These are phyloP conservation scores for Talinum fruticosum DNA, from an alignment of 148 eudicot genomes.

Conservation along the genomic window DNA sequence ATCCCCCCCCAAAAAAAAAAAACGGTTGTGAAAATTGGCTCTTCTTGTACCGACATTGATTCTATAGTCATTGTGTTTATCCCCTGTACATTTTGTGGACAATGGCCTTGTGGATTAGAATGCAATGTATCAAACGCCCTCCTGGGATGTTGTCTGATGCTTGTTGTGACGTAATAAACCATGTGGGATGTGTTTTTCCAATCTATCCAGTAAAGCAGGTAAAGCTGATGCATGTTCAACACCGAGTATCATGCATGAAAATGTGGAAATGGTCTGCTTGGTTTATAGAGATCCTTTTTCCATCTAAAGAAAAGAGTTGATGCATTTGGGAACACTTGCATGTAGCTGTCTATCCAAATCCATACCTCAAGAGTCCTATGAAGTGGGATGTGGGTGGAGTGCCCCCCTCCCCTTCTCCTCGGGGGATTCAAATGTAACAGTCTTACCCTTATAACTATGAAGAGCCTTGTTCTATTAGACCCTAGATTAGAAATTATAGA, in stretches of 20 bases:
- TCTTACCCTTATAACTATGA: too few relatives aligned
- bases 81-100: background rate
- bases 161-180: background rate
- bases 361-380: too few relatives aligned
- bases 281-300: background rate
- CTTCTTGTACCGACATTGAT: background rate
- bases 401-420: too few relatives aligned
- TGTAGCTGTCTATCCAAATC: background rate
- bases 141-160: background rate
- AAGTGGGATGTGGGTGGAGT: too few relatives aligned
- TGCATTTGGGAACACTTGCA: background rate
- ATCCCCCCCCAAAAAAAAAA: background rate
- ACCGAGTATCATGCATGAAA: background rate
- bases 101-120: background rate
- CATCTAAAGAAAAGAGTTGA: background rate
- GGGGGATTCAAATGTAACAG: too few relatives aligned
- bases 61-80: background rate
- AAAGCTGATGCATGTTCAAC: background rate
- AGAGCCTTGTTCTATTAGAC: too few relatives aligned
- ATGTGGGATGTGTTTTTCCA: background rate
- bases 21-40: background rate
- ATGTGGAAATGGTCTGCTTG: background rate
- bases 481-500: too few relatives aligned
- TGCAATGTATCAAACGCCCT: background rate
- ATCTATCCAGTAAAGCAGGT: background rate